These are phyloP conservation scores for Cryptococcus hybrid DNA, from an alignment of 1,284 basidiomycete genomes.

Conservation along the genomic window DNA sequence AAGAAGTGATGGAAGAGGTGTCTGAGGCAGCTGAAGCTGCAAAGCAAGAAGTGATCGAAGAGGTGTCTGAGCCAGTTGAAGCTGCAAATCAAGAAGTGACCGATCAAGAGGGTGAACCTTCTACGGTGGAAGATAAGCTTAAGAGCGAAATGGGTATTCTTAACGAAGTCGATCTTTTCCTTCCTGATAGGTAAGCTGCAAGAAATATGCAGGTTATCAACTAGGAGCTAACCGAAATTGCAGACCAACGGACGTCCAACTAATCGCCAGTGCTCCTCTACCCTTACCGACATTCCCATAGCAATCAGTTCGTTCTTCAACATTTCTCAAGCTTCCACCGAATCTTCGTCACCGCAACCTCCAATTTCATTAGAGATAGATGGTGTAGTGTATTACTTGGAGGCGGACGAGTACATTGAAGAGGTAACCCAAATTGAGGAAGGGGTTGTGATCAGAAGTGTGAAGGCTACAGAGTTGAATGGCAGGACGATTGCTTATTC, in stretches of 20 bases:
- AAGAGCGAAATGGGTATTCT: background rate
- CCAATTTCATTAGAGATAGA: slow-evolving; percentile 3
- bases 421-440: background rate
- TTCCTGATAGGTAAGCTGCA: slow-evolving; percentile 13
- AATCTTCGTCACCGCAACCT: background rate
- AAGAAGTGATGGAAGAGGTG: background rate
- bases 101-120: no score
- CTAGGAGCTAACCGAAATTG: no score
- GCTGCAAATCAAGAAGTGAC: background rate
- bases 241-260: slow-evolving; percentile 11
- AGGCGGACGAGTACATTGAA: slow-evolving; percentile 11
- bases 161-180: slow-evolving; percentile 4
- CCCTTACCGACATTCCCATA: slow-evolving; percentile 9
- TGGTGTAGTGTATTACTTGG: slow-evolving; percentile 7
- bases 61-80: background rate
- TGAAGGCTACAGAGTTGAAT: slow-evolving; percentile 1
- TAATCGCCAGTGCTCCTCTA: background rate
- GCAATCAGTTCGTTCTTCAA: slow-evolving; percentile 5
- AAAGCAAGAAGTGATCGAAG: background rate
- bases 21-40: no score
- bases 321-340: background rate
- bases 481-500: slow-evolving; percentile 1
- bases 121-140: background rate
- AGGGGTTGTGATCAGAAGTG: slow-evolving; percentile 1
- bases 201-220: no score